These are phyloP conservation scores for Aspergillus affinis DNA, from an alignment of 495 filamentous ascomycete genomes.

Conservation along the genomic window DNA sequence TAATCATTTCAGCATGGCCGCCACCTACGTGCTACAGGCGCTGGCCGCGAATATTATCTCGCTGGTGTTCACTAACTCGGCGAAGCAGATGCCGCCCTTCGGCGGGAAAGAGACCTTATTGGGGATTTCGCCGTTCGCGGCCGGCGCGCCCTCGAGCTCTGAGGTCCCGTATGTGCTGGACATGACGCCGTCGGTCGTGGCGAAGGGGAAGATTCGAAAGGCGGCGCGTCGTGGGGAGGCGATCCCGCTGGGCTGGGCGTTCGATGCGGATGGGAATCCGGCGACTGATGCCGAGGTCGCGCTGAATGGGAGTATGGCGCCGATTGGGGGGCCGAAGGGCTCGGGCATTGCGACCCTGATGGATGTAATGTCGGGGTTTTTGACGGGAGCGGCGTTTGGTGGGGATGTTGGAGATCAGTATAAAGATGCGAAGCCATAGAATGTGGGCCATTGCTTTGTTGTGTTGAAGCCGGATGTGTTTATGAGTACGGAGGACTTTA, in stretches of 20 bases:
- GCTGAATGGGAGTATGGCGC: slow-evolving; percentile 25
- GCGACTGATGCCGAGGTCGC: slow-evolving; percentile 29
- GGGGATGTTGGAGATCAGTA: slow-evolving; percentile 31
- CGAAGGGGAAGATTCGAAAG: too few relatives aligned
- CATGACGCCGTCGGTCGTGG: too few relatives aligned
- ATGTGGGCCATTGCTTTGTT: slow-evolving; percentile 33
- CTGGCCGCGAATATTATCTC: slow-evolving; percentile 19
- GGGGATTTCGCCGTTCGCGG: slow-evolving; percentile 28
- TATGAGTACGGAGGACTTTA: slow-evolving; percentile 24
- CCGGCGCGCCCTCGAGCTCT: slow-evolving; percentile 12
- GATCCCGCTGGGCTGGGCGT: slow-evolving; percentile 30
- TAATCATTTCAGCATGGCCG: slow-evolving; percentile 34
- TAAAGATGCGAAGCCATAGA: slow-evolving; percentile 21
- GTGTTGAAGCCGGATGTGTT: slow-evolving; percentile 33
- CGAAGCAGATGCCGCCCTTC: slow-evolving; percentile 27
- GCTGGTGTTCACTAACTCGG: slow-evolving; percentile 32
- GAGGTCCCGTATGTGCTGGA: too few relatives aligned
- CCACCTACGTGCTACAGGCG: slow-evolving; percentile 26
- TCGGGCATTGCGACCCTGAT: slow-evolving; percentile 33
- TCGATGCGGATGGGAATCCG: slow-evolving; percentile 26
- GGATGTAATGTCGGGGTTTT: slow-evolving; percentile 31
- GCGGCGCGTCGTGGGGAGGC: slow-evolving; percentile 19
- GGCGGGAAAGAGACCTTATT: slow-evolving; percentile 25
- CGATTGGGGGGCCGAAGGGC: slow-evolving; percentile 36
- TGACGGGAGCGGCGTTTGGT: slow-evolving; percentile 29